These are phyloP conservation scores for Lachancea mirantina DNA, from an alignment of 805 yeast genomes.

Conservation along the genomic window DNA sequence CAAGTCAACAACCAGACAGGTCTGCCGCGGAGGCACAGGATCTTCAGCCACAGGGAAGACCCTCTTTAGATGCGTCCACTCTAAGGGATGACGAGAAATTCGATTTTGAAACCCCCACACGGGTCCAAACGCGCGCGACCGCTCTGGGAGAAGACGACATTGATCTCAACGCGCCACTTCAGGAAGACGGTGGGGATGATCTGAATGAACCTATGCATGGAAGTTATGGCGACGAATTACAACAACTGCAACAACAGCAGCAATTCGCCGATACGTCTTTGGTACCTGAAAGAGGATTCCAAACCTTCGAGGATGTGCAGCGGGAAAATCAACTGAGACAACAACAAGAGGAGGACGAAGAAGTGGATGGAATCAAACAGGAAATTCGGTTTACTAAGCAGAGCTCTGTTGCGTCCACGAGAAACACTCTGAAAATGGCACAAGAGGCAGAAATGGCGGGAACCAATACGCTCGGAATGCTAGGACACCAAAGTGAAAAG, in stretches of 20 bases:
- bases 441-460: constrained; percentile 69
- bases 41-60: too few species aligned
- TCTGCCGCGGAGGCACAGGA: too few species aligned
- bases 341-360: constrained; percentile 68
- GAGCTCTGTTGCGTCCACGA: constrained; percentile 76
- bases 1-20: too few species aligned
- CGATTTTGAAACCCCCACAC: constrained; percentile 18
- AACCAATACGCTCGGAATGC: constrained; percentile 77
- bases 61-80: too few species aligned
- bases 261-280: constrained; percentile 61
- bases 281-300: constrained; percentile 24
- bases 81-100: constrained; percentile 13
- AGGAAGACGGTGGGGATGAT: constrained; percentile 25
- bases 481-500: constrained; percentile 90
- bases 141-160: constrained; percentile 25
- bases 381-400: constrained; percentile 79
- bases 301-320: constrained; percentile 30
- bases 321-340: constrained; percentile 33
- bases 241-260: constrained; percentile 18
- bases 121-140: constrained; percentile 5
- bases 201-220: constrained; percentile 25
- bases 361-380: constrained; percentile 76
- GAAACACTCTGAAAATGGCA: constrained; percentile 70
- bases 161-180: constrained; percentile 25
- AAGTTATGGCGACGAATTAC: constrained; percentile 8